A percentile compares a stretch with the other conserved stretches of the same genome.
phyloP scores from a whole-genome alignment of 2,329 filamentous ascomycete species.

The Arthrobotrys sinensis region DNA sequence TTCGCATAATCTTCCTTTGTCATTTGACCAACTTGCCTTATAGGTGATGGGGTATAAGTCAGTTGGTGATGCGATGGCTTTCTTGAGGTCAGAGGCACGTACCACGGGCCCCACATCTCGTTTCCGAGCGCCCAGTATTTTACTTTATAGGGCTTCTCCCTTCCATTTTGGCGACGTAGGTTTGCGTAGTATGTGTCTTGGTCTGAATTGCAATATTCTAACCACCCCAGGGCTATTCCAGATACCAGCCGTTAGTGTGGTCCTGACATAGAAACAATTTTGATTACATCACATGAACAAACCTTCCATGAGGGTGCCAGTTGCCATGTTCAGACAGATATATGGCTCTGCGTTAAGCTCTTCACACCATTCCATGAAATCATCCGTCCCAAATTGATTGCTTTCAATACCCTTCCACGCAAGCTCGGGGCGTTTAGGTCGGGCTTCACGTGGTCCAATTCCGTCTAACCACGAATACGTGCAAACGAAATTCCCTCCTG shows the following conservation, averaged over 20 bases:
- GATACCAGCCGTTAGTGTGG: slow-evolving; percentile 70
- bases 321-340: slow-evolving; percentile 85
- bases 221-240: slow-evolving; percentile 77
- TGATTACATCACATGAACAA: slow-evolving; percentile 5
- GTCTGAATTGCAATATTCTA: slow-evolving; percentile 89
- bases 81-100: neutral
- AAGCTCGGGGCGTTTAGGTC: slow-evolving; percentile 79
- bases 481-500: slow-evolving; percentile 86
- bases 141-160: slow-evolving; percentile 81
- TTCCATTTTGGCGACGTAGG: slow-evolving; percentile 81
- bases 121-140: slow-evolving; percentile 92
- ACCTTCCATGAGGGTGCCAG: slow-evolving; percentile 71
- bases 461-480: slow-evolving; percentile 91
- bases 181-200: slow-evolving; percentile 86
- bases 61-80: neutral
- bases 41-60: neutral
- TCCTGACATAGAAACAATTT: neutral
- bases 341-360: slow-evolving; percentile 83
- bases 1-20: slow-evolving; percentile 79
- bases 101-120: slow-evolving; percentile 70
- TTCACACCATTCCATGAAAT: slow-evolving; percentile 87
- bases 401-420: slow-evolving; percentile 84
- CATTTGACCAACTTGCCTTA: slow-evolving; percentile 75
- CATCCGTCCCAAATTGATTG: slow-evolving; percentile 87
- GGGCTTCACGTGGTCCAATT: slow-evolving; percentile 79